Evolutionary conservation across 2,329 filamentous ascomycete genomes (phyloP).

Genomic region (Rhinocladiella similis): DNA sequence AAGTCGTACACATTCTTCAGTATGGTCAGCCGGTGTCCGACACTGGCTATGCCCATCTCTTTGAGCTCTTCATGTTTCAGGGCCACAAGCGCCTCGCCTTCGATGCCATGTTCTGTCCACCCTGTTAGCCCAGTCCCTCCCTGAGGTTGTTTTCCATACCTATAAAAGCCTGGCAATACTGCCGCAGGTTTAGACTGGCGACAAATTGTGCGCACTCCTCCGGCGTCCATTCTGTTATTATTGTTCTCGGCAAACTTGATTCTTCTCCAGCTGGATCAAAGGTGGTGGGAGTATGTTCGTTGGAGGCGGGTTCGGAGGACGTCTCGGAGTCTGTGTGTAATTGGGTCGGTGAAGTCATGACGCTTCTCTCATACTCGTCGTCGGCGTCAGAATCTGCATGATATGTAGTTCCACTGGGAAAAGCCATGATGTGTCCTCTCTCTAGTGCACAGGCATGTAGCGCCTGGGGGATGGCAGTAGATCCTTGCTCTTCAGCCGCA

Average conservation of each 20-base stretch:
- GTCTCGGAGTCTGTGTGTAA: constrained; percentile 58
- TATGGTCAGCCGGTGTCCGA: constrained; percentile 91
- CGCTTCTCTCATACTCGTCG: constrained; percentile 64
- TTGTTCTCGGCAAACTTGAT: constrained; percentile 54
- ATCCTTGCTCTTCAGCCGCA: constrained; percentile 1
- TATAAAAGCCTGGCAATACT: constrained; percentile 81
- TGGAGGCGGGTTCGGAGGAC: constrained; percentile 59
- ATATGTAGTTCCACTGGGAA: constrained; percentile 47
- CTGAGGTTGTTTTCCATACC: constrained; percentile 56
- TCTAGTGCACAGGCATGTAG: constrained; percentile 10
- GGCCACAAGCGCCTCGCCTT: constrained; percentile 85
- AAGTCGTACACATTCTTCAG: constrained; percentile 95
- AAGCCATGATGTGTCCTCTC: constrained; percentile 39
- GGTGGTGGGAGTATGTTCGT: constrained; percentile 64
- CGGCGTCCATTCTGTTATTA: constrained; percentile 64
- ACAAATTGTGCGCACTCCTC: constrained; percentile 92
- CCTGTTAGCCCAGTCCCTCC: constrained; percentile 10
- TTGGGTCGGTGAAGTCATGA: constrained; percentile 55
- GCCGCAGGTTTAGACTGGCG: constrained; percentile 71
- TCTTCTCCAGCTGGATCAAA: constrained; percentile 55
- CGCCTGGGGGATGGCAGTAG: constrained; percentile 11
- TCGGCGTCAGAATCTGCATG: constrained; percentile 66
- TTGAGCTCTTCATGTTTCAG: constrained; percentile 91
- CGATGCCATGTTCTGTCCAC: constrained; percentile 83
- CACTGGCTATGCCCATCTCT: constrained; percentile 88